Base-by-base conservation (phyloP, 768 basidiomycete species). In the Russula vinacea region DNA sequence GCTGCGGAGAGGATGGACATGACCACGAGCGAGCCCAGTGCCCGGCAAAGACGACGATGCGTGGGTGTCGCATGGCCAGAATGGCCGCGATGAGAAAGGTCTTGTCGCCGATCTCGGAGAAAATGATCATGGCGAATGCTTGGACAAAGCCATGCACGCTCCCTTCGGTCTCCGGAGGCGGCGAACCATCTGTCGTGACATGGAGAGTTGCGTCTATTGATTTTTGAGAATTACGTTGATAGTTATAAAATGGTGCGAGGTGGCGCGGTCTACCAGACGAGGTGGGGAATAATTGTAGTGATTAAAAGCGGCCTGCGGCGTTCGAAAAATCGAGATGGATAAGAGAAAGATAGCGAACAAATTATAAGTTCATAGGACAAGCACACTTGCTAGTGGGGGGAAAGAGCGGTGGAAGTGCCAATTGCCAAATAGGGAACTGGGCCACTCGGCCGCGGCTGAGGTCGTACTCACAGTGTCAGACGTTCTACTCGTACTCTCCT, bases 51-150 rank as follows among this genome's bases (percentile, higher is more conserved):
- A 99, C 94, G 62, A 86, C 76, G 50, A 88, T 69, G 24, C 95
- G 87, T 1, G 94, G 88, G 73, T 97, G 94, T 8, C 93, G 88
- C 86, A 94, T 94, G 13, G 95, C 94, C 70, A 84, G 90, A 72
- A 87, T 92, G 78, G 95, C 93, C 55, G 96, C 88, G 40, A 89
- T 88, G 68, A 89, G 79, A 71, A 89, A 89, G 0, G 96, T 98
- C 75, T 98, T 97, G 85, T 98, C 96, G 26, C 96, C 96, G 49
- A 95, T 89, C 79, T 94, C 92, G 2, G 92, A 93, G 73, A 90
- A 80, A 39, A 98, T 88, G 71, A 97, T 98, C 87, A 96, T 94
- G 66, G 82, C 75, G 78, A 94, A 93, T 6, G 92, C 84, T 71
- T 93, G 89, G 6, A 83, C 63, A 65, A 95, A 83, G 11, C 86